Evolutionary conservation across 805 yeast species (phyloP), one percentile per base, ranked within the genome.

Genomic region (Zygoascus bituminiphila): DNA sequence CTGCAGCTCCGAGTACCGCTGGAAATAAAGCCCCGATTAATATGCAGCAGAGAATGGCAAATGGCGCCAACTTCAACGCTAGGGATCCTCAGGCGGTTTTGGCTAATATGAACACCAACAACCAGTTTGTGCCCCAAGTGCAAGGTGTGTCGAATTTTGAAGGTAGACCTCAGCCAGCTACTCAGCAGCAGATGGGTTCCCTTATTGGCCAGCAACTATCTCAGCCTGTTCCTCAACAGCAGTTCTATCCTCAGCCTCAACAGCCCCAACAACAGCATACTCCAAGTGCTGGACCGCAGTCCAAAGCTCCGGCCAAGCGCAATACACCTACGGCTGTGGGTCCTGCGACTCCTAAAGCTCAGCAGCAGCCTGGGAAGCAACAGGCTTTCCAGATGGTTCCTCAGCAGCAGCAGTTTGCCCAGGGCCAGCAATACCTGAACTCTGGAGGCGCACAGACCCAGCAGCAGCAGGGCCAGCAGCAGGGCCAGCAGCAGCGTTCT

Each of bases 381-480:
- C 51, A 48, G 41, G 38, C 36, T 17, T 43, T 24, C 22, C 44
- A 24, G 15, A 35, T 20, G 38, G 44, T 42, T 44, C 42, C 35
- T 21, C 51, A 47, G 40, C 52, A 42, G 14, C 44, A 19, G 15
- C 54, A 44, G 37, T 26, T 42, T 44, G 50, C 38, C 31, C 57
- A 45, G 47, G 23, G 42, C 12, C 42, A 44, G 21, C 23, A 21
- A n/a, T 25, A 35, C 42, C 25, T 19, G 10, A 36, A 36, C 17
- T 5, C 39, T 12, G 39, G 39, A n/a, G 22, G 14, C 17, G 12
- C 39, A 9, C 39, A 35, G 38, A 9, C 33, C 14, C 47, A 40
- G 24, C 50, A 33, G 17, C n/a, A n/a, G n/a, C 40, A 44, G 15
- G 31, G 42, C 19, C 54, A 53, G 10, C 62, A 54, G 42, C 55